Evolutionary conservation across 345 rosid genomes (phyloP).

Genomic region (Bruguiera gymnorhiza): DNA sequence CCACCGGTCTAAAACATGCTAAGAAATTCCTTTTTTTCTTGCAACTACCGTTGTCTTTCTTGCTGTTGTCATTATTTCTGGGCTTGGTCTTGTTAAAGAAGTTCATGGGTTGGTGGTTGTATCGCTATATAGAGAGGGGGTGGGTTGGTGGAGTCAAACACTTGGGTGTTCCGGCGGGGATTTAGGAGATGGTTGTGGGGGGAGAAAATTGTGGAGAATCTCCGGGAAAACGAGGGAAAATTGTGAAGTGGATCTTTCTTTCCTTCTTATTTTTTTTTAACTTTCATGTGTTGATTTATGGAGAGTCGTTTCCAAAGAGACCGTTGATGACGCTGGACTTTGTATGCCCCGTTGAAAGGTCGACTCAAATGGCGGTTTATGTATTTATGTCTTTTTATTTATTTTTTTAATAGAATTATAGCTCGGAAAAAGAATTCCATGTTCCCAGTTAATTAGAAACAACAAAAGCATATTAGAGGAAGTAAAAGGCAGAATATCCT

Average conservation of each 20-base stretch:
- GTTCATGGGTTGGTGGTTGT: background rate
- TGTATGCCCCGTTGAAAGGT: constrained; percentile 7
- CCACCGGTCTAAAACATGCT: constrained; percentile 23
- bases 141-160: background rate
- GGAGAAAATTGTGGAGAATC: constrained; percentile 16
- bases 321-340: constrained; percentile 13
- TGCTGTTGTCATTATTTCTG: background rate
- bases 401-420: too few species aligned
- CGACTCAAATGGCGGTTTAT: background rate
- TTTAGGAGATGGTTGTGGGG: constrained; percentile 27
- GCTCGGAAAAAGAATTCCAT: too few species aligned
- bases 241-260: background rate
- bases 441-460: too few species aligned
- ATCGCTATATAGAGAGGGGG: background rate
- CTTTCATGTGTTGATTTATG: background rate
- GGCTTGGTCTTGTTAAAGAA: background rate
- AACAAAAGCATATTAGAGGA: too few species aligned
- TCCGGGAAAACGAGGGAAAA: constrained; percentile 25
- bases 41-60: background rate
- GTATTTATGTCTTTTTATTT: too few species aligned
- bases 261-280: background rate
- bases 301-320: background rate
- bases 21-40: background rate
- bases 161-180: constrained; percentile 13
- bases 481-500: too few species aligned